Base-by-base conservation (phyloP, 805 yeast species). In the Maudiozyma serrabonitensis region DNA sequence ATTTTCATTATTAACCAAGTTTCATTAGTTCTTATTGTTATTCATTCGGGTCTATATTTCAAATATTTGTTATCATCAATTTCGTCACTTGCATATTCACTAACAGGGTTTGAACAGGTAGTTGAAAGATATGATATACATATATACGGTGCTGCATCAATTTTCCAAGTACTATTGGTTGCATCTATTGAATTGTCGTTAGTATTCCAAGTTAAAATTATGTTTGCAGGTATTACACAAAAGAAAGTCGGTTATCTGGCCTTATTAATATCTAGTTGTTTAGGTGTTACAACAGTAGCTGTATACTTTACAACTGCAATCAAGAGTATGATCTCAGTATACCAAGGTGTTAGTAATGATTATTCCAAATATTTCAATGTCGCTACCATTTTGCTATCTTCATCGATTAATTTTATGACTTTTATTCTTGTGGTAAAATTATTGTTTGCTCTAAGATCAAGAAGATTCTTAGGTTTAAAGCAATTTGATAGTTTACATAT, bases 401-500 rank as follows among this genome's bases (percentile, higher is more conserved):
- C 77, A 0, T 82, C 95, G 0, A 75, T 89, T 26, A 75, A 79
- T 52, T 62, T 83, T 32, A 79, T 80, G 70, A 78, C 87, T 34
- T 53, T 78, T 1, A 67, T 87, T 32, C 71, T 91, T 37, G 63
- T 81, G 6, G 57, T 69, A n/a, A 93, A 91, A 63, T 72, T 93
- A 46, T 62, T 73, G 25, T 48, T 76, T 43, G 95, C 96, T 0
- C 76, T 87, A 25, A 74, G 80, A 50, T 75, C 87, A 5, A 77
- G 99, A 64, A 74, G 88, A 48, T 77, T 70, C 53, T 64, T 90
- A 46, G 99, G 99, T 0, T 70, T 88, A 51, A 80, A 75, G 60
- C 95, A 87, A 62, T 87, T 90, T 60, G 90, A 84, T 53, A 80
- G 86, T 25, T 79, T 86, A 63, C 96, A 88, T 63, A 79, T 89